Evolutionary conservation across 768 basidiomycete species (phyloP), one percentile per base, ranked within the genome.

Genomic region (Panaeolus cyanescens): DNA sequence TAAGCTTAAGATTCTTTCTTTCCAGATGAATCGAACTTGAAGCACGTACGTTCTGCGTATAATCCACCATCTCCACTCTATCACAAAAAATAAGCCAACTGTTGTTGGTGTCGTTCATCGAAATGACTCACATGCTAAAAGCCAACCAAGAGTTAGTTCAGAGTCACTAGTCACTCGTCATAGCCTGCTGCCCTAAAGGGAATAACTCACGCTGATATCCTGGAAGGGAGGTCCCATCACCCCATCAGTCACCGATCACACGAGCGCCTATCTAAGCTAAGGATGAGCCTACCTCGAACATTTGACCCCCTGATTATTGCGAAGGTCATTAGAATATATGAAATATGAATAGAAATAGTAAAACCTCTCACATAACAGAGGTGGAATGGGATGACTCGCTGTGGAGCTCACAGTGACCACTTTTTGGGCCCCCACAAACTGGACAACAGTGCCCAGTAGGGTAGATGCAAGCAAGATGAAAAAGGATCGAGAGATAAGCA

Each of bases 31-130:
- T 22, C 25, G n/a, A 37, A 37, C 36, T 32, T 20, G 22, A 15
- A 53, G n/a, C 17, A 70, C 77, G 54, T 55, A 85, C 86, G 68
- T 71, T 89, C 88, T 3, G 79, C 87, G 55, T 89, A 89, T n/a
- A 90, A 69, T 1, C 88, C 87, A 32, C 88, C 87, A 62, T 89
- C 88, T 19, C 86, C 86, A 62, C 87, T 87, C 86, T 89, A 57
- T 28, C 15, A 22, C 20, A 36, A 20, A 15, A 55, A 17, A 5
- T 34, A 3, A 32, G 22, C 37, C 17, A 54, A 22, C 31, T 7
- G 19, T 5, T 20, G 31, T 28, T 37, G 15, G 22, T 30, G 8
- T 34, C 34, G 7, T 33, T 58, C 25, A n/a, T 19, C 8, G 32
- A 55, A 36, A 28, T 25, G n/a, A 59, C 73, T 66, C 68, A 80